These are phyloP conservation scores for Abrus precatorius DNA, from an alignment of 306 rosid genomes.

Conservation along the genomic window DNA sequence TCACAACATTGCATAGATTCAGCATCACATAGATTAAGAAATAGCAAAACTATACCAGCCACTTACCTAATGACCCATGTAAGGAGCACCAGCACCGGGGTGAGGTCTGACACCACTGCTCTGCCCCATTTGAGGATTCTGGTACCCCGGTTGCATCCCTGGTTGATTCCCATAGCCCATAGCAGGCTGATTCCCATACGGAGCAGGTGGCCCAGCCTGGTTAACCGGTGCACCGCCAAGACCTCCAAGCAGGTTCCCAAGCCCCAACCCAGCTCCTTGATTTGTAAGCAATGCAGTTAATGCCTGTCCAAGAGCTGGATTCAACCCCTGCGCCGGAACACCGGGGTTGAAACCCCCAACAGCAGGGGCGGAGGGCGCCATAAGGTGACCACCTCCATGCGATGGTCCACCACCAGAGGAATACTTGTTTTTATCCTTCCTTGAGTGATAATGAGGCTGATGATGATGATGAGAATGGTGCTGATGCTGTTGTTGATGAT, in stretches of 20 bases:
- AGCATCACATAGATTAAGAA: background rate
- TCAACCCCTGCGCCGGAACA: slow-evolving; percentile 58
- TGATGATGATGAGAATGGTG: slow-evolving; percentile 56
- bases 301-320: slow-evolving; percentile 73
- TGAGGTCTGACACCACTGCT: slow-evolving; percentile 69
- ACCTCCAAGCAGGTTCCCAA: slow-evolving; percentile 75
- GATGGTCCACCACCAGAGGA: slow-evolving; percentile 55
- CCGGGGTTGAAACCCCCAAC: slow-evolving; percentile 68
- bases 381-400: slow-evolving; percentile 51
- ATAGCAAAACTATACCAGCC: background rate
- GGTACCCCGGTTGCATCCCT: slow-evolving; percentile 68
- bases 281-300: slow-evolving; percentile 67
- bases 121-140: slow-evolving; percentile 81
- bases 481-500: slow-evolving; percentile 51
- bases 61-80: slow-evolving; percentile 82
- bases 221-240: slow-evolving; percentile 62
- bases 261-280: slow-evolving; percentile 76
- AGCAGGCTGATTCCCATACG: slow-evolving; percentile 63
- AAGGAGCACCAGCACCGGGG: slow-evolving; percentile 75
- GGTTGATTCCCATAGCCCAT: slow-evolving; percentile 71
- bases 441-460: slow-evolving; percentile 55
- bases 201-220: slow-evolving; percentile 65
- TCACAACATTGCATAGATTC: background rate
- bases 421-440: slow-evolving; percentile 71
- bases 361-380: slow-evolving; percentile 73